Evolutionary conservation across 495 filamentous ascomycete genomes (phyloP).

Genomic region (Lophiotrema nucula): DNA sequence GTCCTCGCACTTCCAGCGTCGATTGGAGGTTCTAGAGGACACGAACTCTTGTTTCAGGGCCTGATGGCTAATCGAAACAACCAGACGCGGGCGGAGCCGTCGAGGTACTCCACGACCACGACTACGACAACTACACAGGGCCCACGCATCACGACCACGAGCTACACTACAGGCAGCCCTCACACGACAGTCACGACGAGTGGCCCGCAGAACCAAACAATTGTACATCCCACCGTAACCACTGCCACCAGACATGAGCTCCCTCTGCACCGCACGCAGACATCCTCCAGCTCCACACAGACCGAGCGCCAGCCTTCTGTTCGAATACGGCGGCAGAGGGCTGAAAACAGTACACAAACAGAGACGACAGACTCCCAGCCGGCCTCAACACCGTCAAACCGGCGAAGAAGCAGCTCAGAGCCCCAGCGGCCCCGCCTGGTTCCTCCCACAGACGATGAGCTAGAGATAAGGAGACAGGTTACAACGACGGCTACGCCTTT

Average conservation of each 20-base stretch:
- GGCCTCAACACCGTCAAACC: background rate
- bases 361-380: background rate
- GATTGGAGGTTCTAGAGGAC: too few relatives aligned
- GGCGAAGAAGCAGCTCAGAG: slow-evolving; percentile 23
- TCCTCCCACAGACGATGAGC: slow-evolving; percentile 8
- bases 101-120: too few relatives aligned
- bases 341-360: background rate
- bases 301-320: slow-evolving; percentile 18
- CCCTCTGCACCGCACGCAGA: background rate
- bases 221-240: slow-evolving; percentile 8
- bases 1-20: too few relatives aligned
- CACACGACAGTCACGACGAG: slow-evolving; percentile 3
- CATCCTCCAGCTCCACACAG: slow-evolving; percentile 5
- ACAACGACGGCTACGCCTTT: slow-evolving; percentile 27
- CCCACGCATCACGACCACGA: slow-evolving; percentile 12
- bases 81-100: too few relatives aligned
- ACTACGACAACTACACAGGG: slow-evolving; percentile 8
- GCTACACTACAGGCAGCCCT: background rate
- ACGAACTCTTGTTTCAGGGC: too few relatives aligned
- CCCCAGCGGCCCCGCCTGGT: slow-evolving; percentile 12
- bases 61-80: too few relatives aligned
- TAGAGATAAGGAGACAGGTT: slow-evolving; percentile 23
- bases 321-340: slow-evolving; percentile 7
- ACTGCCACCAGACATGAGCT: background rate
- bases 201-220: background rate